A percentile compares a stretch with the other conserved stretches of the same genome.
Evolutionary conservation across 2,329 filamentous ascomycete species (phyloP).

Genomic region (Chrysosporium keratinophilum): DNA sequence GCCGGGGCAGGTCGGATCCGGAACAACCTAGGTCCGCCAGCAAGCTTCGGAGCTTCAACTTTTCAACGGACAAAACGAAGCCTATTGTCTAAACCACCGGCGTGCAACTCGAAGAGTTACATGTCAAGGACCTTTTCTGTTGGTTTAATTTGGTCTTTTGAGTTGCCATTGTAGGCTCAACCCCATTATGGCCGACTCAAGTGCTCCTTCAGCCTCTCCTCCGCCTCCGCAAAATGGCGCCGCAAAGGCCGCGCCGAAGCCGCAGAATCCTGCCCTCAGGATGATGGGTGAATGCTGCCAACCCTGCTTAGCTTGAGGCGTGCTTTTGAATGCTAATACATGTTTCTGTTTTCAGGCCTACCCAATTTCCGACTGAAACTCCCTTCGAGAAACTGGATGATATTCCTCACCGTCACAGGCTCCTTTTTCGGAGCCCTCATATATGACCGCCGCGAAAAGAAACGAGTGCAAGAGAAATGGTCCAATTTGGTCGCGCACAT

Average conservation of each 20-base stretch:
- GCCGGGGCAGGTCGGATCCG: neutral
- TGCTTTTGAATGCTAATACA: neutral
- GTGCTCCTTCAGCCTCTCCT: slow-evolving; percentile 7
- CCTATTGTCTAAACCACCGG: neutral
- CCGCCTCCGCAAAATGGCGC: slow-evolving; percentile 12
- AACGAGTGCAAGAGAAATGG: slow-evolving; percentile 76
- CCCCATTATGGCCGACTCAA: slow-evolving; percentile 5
- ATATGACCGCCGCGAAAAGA: slow-evolving; percentile 89
- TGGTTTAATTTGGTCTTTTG: neutral
- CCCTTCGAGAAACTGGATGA: slow-evolving; percentile 94
- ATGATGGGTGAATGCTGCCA: slow-evolving; percentile 15
- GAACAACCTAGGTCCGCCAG: neutral
- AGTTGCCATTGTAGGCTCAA: neutral
- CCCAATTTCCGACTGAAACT: slow-evolving; percentile 74
- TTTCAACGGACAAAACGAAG: neutral
- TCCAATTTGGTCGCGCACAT: slow-evolving; percentile 74
- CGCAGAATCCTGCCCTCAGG: slow-evolving; percentile 18
- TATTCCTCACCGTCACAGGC: slow-evolving; percentile 73
- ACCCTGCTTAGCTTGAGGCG: neutral
- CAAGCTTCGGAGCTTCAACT: neutral
- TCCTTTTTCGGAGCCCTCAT: slow-evolving; percentile 70
- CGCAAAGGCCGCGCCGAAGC: slow-evolving; percentile 15
- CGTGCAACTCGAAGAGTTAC: neutral
- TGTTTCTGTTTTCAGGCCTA: slow-evolving; percentile 48
- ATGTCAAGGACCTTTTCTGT: neutral